phyloP scores from a whole-genome alignment of 1,284 basidiomycete species.

The Ceratobasidium sp. region DNA sequence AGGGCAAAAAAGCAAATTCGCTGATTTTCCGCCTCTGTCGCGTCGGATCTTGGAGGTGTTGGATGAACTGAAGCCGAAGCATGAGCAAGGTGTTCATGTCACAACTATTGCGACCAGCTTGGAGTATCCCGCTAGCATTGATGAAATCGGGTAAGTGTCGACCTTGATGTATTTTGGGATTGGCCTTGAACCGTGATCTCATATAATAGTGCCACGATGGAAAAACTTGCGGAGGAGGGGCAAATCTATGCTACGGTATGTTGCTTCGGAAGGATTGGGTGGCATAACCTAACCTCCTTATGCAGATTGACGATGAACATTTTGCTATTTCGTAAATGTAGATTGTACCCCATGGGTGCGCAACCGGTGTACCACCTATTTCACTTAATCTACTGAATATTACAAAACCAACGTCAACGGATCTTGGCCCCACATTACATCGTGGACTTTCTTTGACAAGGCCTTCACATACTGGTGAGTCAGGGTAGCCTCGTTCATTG shows the following conservation, averaged over 20 bases:
- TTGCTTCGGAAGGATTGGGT: neutral
- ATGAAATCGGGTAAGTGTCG: slow-evolving; percentile 50
- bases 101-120: slow-evolving; percentile 64
- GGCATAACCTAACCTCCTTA: neutral
- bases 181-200: slow-evolving; percentile 57
- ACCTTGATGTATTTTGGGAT: slow-evolving; percentile 53
- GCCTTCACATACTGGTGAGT: slow-evolving; percentile 15
- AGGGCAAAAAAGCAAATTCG: slow-evolving; percentile 57
- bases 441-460: slow-evolving; percentile 40
- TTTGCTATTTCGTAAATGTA: slow-evolving; percentile 39
- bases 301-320: slow-evolving; percentile 37
- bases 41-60: slow-evolving; percentile 75
- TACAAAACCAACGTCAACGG: slow-evolving; percentile 35
- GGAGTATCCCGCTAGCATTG: slow-evolving; percentile 54
- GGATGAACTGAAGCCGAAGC: slow-evolving; percentile 56
- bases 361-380: neutral
- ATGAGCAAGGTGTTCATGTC: slow-evolving; percentile 73
- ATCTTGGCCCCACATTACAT: slow-evolving; percentile 40
- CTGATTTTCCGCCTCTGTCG: slow-evolving; percentile 71
- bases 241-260: slow-evolving; percentile 35
- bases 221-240: slow-evolving; percentile 45
- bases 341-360: neutral
- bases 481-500: neutral
- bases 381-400: neutral
- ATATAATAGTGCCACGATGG: slow-evolving; percentile 33